phyloP scores from a whole-genome alignment of 2,329 filamentous ascomycete genomes.

The Fusarium anthophilum region DNA sequence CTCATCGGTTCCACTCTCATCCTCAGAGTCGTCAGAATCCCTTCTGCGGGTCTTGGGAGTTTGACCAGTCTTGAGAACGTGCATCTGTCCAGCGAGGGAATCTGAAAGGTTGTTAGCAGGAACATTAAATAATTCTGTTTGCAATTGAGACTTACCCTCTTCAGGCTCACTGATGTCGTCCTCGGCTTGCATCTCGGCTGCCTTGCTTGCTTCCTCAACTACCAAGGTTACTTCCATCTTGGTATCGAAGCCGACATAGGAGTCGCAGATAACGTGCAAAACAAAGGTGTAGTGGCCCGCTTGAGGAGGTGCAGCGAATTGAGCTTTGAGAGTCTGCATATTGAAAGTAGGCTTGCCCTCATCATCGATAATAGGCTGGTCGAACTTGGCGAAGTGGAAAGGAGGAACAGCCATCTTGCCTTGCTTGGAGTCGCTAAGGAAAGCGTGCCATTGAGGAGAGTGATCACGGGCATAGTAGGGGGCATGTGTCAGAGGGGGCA shows the following conservation, averaged over 20 bases:
- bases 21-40: constrained; percentile 70
- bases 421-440: constrained; percentile 92
- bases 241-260: constrained; percentile 92
- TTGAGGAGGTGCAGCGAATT: constrained; percentile 94
- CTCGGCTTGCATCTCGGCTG: constrained; percentile 80
- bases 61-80: constrained; percentile 78
- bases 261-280: constrained; percentile 93
- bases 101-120: constrained; percentile 62
- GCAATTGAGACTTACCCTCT: constrained; percentile 74
- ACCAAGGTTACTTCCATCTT: constrained; percentile 90
- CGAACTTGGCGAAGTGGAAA: constrained; percentile 93
- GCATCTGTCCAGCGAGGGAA: constrained; percentile 91
- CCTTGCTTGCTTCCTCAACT: constrained; percentile 90
- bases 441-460: constrained; percentile 91
- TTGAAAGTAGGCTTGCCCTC: constrained; percentile 89
- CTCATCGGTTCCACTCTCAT: constrained; percentile 83
- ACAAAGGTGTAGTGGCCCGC: constrained; percentile 93
- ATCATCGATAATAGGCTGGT: constrained; percentile 84
- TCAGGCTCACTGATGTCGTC: constrained; percentile 98
- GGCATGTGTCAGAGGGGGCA: constrained; percentile 87
- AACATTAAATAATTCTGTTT: not conserved
- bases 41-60: constrained; percentile 68
- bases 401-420: constrained; percentile 97
- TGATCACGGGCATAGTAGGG: constrained; percentile 92
- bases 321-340: constrained; percentile 95